Conservation (phyloP, 352 stramenopile genomes). For the Phytopythium cucurbitacearum region DNA sequence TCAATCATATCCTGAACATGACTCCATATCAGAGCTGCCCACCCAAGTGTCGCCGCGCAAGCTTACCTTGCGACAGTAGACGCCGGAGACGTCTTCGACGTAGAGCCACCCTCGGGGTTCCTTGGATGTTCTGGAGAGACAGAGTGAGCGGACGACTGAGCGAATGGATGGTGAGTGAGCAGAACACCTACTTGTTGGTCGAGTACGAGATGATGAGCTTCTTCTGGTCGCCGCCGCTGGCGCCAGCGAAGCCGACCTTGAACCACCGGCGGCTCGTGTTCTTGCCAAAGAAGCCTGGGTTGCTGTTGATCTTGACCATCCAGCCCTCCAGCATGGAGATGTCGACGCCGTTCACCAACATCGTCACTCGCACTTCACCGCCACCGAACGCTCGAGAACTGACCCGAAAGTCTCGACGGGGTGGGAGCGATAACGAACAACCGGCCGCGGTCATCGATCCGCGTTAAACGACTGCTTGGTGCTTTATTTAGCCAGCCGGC, state of each 20-base stretch:
- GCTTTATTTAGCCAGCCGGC: too few species aligned
- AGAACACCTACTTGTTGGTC: constrained; percentile 59
- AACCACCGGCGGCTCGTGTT: constrained; percentile 76
- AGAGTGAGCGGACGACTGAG: background rate
- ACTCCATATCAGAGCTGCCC: too few species aligned
- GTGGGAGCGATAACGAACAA: too few species aligned
- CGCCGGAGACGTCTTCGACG: constrained; percentile 66
- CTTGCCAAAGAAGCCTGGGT: constrained; percentile 76
- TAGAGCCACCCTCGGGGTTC: constrained; percentile 77
- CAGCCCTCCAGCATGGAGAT: constrained; percentile 81
- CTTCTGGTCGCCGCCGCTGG: constrained; percentile 35
- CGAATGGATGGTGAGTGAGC: background rate
- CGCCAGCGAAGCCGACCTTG: constrained; percentile 50
- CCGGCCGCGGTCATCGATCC: too few species aligned
- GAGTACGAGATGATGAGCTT: constrained; percentile 80
- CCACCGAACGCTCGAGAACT: too few species aligned
- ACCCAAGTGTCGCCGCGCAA: background rate
- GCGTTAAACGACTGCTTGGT: too few species aligned
- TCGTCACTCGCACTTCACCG: background rate
- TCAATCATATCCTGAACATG: constrained; percentile 72
- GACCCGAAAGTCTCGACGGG: too few species aligned
- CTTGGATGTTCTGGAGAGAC: constrained; percentile 48
- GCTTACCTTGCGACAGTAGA: constrained; percentile 67
- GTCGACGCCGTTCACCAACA: constrained; percentile 70
- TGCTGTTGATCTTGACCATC: constrained; percentile 88